Evolutionary conservation across 1,284 basidiomycete genomes (phyloP).

Genomic region (Moniliella sp.): DNA sequence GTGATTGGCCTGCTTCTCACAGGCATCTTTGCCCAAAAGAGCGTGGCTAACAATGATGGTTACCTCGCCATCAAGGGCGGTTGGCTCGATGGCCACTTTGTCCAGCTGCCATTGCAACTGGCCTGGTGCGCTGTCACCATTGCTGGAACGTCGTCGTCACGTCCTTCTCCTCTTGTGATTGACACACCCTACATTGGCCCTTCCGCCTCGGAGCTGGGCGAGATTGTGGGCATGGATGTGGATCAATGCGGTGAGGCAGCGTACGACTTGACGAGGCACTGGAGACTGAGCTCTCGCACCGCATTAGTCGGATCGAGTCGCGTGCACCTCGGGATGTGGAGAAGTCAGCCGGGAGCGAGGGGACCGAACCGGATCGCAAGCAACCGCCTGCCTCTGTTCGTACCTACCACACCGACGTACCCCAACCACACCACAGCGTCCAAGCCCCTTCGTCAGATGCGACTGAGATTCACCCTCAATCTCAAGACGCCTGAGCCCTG

Average conservation of each 20-base stretch:
- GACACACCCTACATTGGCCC: constrained; percentile 51
- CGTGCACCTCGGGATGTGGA: too few relatives aligned
- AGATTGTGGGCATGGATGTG: constrained; percentile 66
- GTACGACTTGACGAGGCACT: too few relatives aligned
- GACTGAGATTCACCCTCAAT: too few relatives aligned
- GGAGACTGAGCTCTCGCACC: too few relatives aligned
- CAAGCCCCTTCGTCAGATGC: too few relatives aligned
- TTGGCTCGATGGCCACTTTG: constrained; percentile 49
- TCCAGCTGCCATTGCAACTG: constrained; percentile 60
- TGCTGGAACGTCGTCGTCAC: constrained; percentile 41
- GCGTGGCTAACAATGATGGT: constrained; percentile 54
- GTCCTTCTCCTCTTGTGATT: constrained; percentile 42
- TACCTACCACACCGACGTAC: too few relatives aligned
- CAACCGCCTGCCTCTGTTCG: too few relatives aligned
- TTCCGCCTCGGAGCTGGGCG: constrained; percentile 52
- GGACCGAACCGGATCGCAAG: too few relatives aligned
- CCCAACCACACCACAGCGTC: too few relatives aligned
- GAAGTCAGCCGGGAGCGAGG: too few relatives aligned
- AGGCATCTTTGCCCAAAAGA: constrained; percentile 52
- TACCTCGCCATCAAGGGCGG: constrained; percentile 43
- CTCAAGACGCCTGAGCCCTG: too few relatives aligned
- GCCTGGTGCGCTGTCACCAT: constrained; percentile 54
- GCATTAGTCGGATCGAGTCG: too few relatives aligned
- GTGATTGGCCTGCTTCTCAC: constrained; percentile 24
- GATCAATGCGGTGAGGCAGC: constrained; percentile 42